Percentiles rank a stretch among this genome's conserved stretches.
phyloP scores from a whole-genome alignment of 768 basidiomycete species.

The Leccinum boreale region DNA sequence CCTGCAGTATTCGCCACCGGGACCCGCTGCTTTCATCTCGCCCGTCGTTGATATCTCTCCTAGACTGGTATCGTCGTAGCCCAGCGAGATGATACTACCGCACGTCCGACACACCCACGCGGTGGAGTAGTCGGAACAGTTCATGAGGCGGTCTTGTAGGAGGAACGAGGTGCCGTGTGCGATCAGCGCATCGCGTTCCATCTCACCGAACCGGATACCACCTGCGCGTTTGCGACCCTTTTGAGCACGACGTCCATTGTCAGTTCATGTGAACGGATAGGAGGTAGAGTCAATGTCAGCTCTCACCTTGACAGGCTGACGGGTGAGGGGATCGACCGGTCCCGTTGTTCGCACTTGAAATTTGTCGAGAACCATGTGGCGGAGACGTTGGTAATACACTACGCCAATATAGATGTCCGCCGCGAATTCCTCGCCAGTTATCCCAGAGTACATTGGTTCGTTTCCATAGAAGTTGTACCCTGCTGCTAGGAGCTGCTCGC shows the following conservation, averaged over 20 bases:
- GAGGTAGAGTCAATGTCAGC: not conserved
- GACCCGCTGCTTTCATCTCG: slow-evolving; percentile 57
- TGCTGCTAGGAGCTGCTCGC: slow-evolving; percentile 86
- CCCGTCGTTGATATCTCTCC: slow-evolving; percentile 57
- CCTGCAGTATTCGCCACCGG: slow-evolving; percentile 91
- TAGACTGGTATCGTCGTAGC: slow-evolving; percentile 84
- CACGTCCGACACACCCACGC: slow-evolving; percentile 98
- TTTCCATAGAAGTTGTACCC: slow-evolving; percentile 99
- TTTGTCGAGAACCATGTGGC: slow-evolving; percentile 99
- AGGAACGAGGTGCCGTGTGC: slow-evolving; percentile 99
- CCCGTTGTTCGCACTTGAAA: slow-evolving; percentile 99
- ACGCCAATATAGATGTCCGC: slow-evolving; percentile 99
- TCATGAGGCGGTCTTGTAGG: slow-evolving; percentile 98
- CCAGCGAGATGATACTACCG: slow-evolving; percentile 92
- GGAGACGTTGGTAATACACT: slow-evolving; percentile 96
- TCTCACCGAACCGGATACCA: slow-evolving; percentile 99
- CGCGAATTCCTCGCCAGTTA: slow-evolving; percentile 97
- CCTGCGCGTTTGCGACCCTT: slow-evolving; percentile 97
- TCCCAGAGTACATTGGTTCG: slow-evolving; percentile 99
- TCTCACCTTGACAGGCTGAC: slow-evolving; percentile 93
- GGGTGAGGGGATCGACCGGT: slow-evolving; percentile 91
- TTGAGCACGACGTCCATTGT: slow-evolving; percentile 1
- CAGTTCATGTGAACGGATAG: not conserved
- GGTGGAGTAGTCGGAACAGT: slow-evolving; percentile 99
- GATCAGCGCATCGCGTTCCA: slow-evolving; percentile 98